Evolutionary conservation across 805 yeast genomes (phyloP).

Genomic region (Komagataella pastoris): DNA sequence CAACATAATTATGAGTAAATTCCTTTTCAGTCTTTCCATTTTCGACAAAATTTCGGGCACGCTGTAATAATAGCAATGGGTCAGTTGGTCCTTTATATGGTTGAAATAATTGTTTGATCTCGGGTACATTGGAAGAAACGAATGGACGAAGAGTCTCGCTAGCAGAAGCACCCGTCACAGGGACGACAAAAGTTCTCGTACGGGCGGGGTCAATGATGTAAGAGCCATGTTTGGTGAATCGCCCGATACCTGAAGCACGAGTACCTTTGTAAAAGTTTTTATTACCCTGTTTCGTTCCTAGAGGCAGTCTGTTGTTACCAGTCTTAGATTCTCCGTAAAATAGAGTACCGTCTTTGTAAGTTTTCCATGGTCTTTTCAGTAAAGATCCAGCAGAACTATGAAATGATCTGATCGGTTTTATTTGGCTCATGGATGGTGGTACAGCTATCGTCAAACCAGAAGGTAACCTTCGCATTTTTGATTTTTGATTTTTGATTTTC

Average conservation of each 20-base stretch:
- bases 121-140: constrained; percentile 64
- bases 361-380: constrained; percentile 83
- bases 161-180: constrained; percentile 24
- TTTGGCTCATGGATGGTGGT: constrained; percentile 27
- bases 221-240: constrained; percentile 56
- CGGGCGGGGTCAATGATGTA: constrained; percentile 72
- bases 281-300: constrained; percentile 90
- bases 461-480: background rate
- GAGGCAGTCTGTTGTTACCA: constrained; percentile 73
- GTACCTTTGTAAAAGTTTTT: constrained; percentile 94
- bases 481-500: background rate
- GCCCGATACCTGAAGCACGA: constrained; percentile 87
- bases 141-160: constrained; percentile 47
- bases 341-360: constrained; percentile 66
- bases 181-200: constrained; percentile 86
- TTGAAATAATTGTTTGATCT: constrained; percentile 48
- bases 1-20: constrained; percentile 13
- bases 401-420: constrained; percentile 30
- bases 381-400: constrained; percentile 28
- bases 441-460: too few relatives aligned
- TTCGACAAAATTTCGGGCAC: constrained; percentile 63
- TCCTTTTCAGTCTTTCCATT: constrained; percentile 42
- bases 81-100: constrained; percentile 75
- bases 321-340: constrained; percentile 70
- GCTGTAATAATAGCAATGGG: constrained; percentile 57